Base-by-base conservation (phyloP, 2,329 filamentous ascomycete genomes). In the Stachybotrys chlorohalonatus region DNA sequence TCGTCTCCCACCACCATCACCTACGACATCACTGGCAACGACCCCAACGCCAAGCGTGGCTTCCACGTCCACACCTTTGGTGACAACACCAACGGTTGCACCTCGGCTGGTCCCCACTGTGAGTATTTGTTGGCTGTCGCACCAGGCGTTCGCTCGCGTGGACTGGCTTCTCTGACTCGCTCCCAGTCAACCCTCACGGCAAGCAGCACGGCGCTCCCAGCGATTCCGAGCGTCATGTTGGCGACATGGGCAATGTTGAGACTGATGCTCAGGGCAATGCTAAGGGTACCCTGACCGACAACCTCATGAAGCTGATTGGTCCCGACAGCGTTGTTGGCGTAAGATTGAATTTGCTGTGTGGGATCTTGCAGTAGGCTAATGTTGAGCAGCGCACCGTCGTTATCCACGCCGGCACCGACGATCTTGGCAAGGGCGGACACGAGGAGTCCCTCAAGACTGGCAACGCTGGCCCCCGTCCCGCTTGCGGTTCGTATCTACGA, bases 11-110 rank as follows among this genome's bases (percentile, higher is more conserved):
- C 94, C 71, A 93, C 81, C 73, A 82, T 99, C 79, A 83, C 87
- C 70, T 99, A 89, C 86, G 84, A 96, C 77, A 91, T 99, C 76
- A 81, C 83, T 59, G 93, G 94, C 77, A 81, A 96, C 77, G 92
- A 97, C 72, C 69, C 93, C 77, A 96, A 95, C 74, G 92, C 94
- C 70, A 84, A 95, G 85, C 93, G 94, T 77, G 94, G 90, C 75
- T 91, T 97, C 83, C 94, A 99, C 83, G 86, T 99, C 70, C 94
- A 99, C 82, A 90, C 94, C 75, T 99, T 96, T 70, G 94, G 94
- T 73, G 94, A 97, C 84, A 97, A 97, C 84, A 97, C 94, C 82
- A 99, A 99, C 79, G 94, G 94, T 75, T 99, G 94, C 89, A 97
- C 93, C 63, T 95, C 89, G 63, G 94, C 94, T 63, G 94, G 94